Conservation (phyloP, 225 moss, liverwort and hornwort genomes). For the Neckera pumila region DNA sequence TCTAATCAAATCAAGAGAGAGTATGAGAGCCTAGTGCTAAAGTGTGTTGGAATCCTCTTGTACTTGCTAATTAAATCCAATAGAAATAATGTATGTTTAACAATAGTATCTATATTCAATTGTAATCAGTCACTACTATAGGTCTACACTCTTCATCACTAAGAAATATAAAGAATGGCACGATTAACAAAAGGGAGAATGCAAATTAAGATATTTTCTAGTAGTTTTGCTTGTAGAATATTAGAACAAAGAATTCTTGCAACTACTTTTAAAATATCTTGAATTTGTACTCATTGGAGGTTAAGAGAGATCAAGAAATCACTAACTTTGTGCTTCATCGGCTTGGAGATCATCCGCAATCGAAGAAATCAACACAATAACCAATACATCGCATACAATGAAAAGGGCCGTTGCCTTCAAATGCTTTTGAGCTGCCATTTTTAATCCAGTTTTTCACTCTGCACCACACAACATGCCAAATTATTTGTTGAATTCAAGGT, state of each 20-base stretch:
- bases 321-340: not conserved
- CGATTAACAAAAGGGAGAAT: not conserved
- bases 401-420: not conserved
- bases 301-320: not conserved
- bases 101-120: not conserved
- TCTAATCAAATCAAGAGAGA: not conserved
- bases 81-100: not conserved
- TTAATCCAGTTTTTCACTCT: not conserved
- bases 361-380: not conserved
- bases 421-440: not conserved
- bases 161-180: not conserved
- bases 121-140: not conserved
- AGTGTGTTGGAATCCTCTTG: not conserved
- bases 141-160: too few relatives aligned
- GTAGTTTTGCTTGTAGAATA: not conserved
- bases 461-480: not conserved
- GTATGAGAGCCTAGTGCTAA: too few relatives aligned
- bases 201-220: fast-evolving
- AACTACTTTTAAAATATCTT: not conserved
- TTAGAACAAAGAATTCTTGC: fast-evolving
- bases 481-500: not conserved
- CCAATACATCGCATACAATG: not conserved
- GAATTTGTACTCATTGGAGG: not conserved
- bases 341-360: not conserved
- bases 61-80: not conserved